A percentile compares a stretch with the other conserved stretches of the same genome.
These are phyloP conservation scores for Priceomyces castillae DNA, from an alignment of 805 yeast species.

Conservation along the genomic window DNA sequence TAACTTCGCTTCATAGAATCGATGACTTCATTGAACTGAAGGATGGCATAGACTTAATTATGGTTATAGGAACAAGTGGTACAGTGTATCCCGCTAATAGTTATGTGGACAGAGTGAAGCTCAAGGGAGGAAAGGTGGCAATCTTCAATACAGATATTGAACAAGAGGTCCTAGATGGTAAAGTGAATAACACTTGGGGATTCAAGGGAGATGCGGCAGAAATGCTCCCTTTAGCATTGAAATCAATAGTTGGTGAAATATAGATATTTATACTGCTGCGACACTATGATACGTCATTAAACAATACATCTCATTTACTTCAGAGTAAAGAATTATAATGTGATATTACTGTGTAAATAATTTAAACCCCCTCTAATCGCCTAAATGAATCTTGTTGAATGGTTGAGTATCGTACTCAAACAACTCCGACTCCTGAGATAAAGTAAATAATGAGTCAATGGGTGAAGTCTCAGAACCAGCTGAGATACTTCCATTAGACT, in stretches of 20 bases:
- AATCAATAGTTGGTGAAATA: conserved; percentile 39
- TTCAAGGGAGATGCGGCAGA: conserved; percentile 79
- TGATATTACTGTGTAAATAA: neutral
- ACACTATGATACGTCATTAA: no score
- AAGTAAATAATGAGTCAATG: neutral
- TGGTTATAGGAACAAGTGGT: conserved; percentile 85
- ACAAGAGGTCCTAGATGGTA: conserved; percentile 39
- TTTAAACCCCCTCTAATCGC: neutral
- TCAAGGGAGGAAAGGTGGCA: conserved; percentile 79
- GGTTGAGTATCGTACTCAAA: neutral
- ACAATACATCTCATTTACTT: neutral
- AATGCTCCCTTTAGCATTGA: conserved; percentile 63
- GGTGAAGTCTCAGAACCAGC: conserved; percentile 2
- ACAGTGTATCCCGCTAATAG: conserved; percentile 91
- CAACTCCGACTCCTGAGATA: neutral
- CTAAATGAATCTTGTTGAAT: neutral
- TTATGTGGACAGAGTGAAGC: conserved; percentile 72
- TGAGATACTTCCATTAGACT: neutral
- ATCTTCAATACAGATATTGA: conserved; percentile 74
- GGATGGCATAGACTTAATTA: conserved; percentile 61
- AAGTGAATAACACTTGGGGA: conserved; percentile 55
- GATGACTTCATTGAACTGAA: conserved; percentile 63
- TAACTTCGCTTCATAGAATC: conserved; percentile 58
- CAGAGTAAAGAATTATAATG: neutral
- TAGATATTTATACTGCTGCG: conserved; percentile 2